Evolutionary conservation across 176 grass and related monocot genomes (phyloP).

Genomic region (Oryza meyeriana): DNA sequence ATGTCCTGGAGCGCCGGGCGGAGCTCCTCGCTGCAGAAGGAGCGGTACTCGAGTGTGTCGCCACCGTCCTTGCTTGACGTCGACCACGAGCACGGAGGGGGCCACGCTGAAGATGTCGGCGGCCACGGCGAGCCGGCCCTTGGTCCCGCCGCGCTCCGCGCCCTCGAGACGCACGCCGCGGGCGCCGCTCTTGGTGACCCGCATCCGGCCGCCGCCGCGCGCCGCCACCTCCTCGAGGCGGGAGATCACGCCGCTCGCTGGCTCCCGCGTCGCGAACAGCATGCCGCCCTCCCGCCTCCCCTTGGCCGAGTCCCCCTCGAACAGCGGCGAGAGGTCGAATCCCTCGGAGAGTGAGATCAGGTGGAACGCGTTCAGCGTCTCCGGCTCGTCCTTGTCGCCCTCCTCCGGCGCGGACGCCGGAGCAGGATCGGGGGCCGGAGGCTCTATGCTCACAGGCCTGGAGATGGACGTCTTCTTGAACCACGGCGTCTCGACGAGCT

Average conservation of each 20-base stretch:
- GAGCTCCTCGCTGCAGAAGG: constrained; percentile 86
- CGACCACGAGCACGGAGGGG: constrained; percentile 75
- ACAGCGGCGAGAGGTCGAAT: constrained; percentile 88
- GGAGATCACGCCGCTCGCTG: constrained; percentile 56
- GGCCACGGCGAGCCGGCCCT: constrained; percentile 75
- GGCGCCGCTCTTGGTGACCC: constrained; percentile 67
- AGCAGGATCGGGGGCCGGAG: constrained; percentile 31
- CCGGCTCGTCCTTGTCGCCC: constrained; percentile 37
- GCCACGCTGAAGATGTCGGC: constrained; percentile 81
- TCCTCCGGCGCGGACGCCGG: constrained; percentile 8
- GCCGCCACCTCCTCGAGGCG: constrained; percentile 75
- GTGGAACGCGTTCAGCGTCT: constrained; percentile 76
- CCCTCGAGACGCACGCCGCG: constrained; percentile 80
- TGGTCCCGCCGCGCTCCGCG: constrained; percentile 59
- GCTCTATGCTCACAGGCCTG: constrained; percentile 18
- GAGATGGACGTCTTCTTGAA: constrained; percentile 56
- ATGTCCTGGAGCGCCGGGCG: constrained; percentile 75
- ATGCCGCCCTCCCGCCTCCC: constrained; percentile 33
- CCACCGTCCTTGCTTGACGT: constrained; percentile 94
- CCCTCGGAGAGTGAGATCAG: constrained; percentile 87
- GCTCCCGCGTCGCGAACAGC: constrained; percentile 79
- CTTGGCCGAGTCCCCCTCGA: constrained; percentile 47
- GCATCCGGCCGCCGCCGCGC: constrained; percentile 55
- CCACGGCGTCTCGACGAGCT: constrained; percentile 85
- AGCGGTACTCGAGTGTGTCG: constrained; percentile 73